phyloP scores from a whole-genome alignment of 805 yeast genomes.

The Debaryomyces prosopidis region DNA sequence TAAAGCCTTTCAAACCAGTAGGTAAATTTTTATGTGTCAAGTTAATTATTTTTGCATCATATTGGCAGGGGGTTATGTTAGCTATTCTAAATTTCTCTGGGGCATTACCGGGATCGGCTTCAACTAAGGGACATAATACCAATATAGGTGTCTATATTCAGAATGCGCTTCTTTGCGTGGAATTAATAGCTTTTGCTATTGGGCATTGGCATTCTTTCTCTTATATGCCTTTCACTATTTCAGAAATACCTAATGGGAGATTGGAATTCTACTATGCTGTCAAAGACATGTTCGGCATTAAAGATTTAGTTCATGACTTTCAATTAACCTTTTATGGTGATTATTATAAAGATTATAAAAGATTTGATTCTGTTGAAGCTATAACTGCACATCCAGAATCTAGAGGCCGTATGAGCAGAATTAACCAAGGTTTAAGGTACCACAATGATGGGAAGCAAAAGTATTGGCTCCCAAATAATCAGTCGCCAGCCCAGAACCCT shows the following conservation, averaged over 20 bases:
- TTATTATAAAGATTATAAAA: constrained; percentile 69
- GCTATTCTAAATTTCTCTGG: constrained; percentile 53
- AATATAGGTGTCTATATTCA: constrained; percentile 64
- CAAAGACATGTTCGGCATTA: constrained; percentile 71
- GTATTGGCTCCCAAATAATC: constrained; percentile 64
- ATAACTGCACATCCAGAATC: constrained; percentile 69
- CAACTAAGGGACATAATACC: constrained; percentile 21
- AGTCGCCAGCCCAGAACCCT: constrained; percentile 9
- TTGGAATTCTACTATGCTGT: constrained; percentile 62
- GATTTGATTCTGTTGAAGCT: constrained; percentile 80
- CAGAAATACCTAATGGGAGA: constrained; percentile 66
- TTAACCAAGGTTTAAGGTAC: constrained; percentile 82
- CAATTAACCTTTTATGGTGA: constrained; percentile 68
- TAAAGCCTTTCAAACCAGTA: constrained; percentile 81
- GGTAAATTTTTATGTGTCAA: constrained; percentile 93
- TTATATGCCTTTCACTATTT: constrained; percentile 65
- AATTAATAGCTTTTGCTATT: constrained; percentile 79
- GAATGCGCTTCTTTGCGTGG: constrained; percentile 77
- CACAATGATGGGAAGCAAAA: constrained; percentile 74
- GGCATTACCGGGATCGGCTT: constrained; percentile 34
- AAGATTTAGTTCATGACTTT: constrained; percentile 82
- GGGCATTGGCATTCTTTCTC: constrained; percentile 90
- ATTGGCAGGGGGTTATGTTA: constrained; percentile 85
- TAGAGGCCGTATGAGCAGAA: constrained; percentile 60
- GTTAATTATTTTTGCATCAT: constrained; percentile 92